Conservation (phyloP, 75 land plant species). For the Pseudotsuga menziesii region DNA sequence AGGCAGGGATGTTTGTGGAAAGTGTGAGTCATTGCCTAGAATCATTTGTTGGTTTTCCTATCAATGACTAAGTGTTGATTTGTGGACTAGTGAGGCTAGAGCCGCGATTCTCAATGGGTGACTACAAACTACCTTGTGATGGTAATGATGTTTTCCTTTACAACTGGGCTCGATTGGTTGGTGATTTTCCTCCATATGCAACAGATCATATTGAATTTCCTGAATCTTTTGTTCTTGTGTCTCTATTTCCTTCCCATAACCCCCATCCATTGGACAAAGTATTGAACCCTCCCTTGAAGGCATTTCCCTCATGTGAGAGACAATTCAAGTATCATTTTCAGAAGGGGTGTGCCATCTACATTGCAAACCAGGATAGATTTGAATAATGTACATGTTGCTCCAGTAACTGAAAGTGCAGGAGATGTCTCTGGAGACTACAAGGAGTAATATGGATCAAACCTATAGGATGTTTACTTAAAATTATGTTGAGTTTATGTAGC, state of each 20-base stretch:
- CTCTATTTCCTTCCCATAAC: constrained; percentile 42
- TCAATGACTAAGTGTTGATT: constrained; percentile 74
- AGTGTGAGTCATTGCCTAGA: constrained; percentile 50
- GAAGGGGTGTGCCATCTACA: constrained; percentile 57
- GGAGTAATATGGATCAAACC: constrained; percentile 66
- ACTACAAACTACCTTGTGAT: constrained; percentile 71
- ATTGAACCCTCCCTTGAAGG: constrained; percentile 83
- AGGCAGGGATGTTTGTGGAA: constrained; percentile 52
- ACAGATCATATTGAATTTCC: constrained; percentile 46
- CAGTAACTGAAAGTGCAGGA: constrained; percentile 77
- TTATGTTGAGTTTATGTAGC: constrained; percentile 68
- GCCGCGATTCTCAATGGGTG: constrained; percentile 34
- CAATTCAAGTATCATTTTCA: constrained; percentile 86
- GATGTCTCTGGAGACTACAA: constrained; percentile 75
- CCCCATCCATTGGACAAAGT: constrained; percentile 70
- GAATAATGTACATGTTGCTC: constrained; percentile 59
- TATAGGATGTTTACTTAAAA: constrained; percentile 52
- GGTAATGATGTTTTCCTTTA: constrained; percentile 73
- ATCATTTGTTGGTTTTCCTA: constrained; percentile 35
- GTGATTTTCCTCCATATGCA: constrained; percentile 52
- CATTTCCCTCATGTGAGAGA: constrained; percentile 77
- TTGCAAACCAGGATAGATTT: constrained; percentile 32
- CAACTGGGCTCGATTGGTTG: constrained; percentile 53
- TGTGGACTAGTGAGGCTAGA: constrained; percentile 65
- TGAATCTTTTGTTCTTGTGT: constrained; percentile 35